phyloP scores from a whole-genome alignment of 202 grass and related monocot species.

The Eragrostis tef region DNA sequence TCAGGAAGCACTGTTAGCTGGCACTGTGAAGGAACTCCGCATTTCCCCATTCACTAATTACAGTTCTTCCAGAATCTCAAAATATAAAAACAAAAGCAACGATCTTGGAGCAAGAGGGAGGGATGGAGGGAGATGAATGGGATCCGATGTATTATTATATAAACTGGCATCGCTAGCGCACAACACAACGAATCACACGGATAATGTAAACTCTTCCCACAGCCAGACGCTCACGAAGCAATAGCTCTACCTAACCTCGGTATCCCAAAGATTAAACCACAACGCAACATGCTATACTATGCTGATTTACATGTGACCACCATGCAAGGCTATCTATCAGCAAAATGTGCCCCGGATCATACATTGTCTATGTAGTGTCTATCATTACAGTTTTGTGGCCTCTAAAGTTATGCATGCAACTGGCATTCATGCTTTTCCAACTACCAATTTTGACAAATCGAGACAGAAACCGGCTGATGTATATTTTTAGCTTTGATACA shows the following conservation, averaged over 20 bases:
- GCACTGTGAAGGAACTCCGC: neutral
- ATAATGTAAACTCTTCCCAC: conserved; percentile 25
- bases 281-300: conserved; percentile 28
- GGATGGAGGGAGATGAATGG: neutral
- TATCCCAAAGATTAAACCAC: conserved; percentile 20
- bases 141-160: neutral
- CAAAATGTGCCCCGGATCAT: conserved; percentile 29
- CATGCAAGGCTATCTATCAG: conserved; percentile 42
- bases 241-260: conserved; percentile 2
- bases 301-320: conserved; percentile 31
- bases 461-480: conserved; percentile 43
- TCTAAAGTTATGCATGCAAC: conserved; percentile 29
- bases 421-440: conserved; percentile 31
- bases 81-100: neutral
- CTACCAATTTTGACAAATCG: conserved; percentile 49
- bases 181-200: conserved; percentile 38
- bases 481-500: conserved; percentile 46
- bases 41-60: neutral
- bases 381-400: conserved; percentile 8
- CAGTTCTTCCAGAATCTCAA: neutral
- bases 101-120: neutral
- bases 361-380: neutral
- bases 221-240: conserved; percentile 37
- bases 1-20: neutral
- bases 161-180: conserved; percentile 26